Evolutionary conservation across 495 filamentous ascomycete genomes (phyloP), one percentile per base, ranked within the genome.

Genomic region (Lasiosphaeria ovina): DNA sequence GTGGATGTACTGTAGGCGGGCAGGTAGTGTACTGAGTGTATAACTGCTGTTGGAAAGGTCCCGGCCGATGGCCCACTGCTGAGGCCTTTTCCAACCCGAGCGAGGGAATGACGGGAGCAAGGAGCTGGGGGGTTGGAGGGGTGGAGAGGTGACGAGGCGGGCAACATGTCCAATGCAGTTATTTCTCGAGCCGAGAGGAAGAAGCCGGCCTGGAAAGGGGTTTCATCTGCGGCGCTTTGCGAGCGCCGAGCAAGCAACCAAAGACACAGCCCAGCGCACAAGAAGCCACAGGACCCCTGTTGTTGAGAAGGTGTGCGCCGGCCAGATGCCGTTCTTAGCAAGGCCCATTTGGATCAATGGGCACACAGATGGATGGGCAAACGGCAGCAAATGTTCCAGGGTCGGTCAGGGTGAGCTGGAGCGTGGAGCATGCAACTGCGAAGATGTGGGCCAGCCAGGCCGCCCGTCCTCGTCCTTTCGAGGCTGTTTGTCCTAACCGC

Each of bases 251-350:
- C 31, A 59, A 17, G 35, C 32, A 42, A 42, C 33, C 47, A 38
- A 16, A 57, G 44, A 35, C 32, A 58, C 45, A 58, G 12, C 24
- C 44, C 44, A n/a, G 16, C 44, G 7, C 12, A 47, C 12, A 5
- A 47, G 7, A 8, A 42, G 7, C 14, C 44, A n/a, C 2, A 51
- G 38, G 59, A 55, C 52, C 52, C 58, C 52, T 56, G 58, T 48
- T 8, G 31, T 36, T 14, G n/a, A 35, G 48, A 24, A 24, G 24
- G 8, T 47, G 52, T 9, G 59, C 53, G 59, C 42, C 38, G 58
- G 58, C 58, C 40, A 36, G 31, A 51, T 56, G 45, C 55, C 59
- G 59, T 40, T 50, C 8, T 60, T 60, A 33, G 44, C 32, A 60
- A 60, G 58, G 58, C 51, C 58, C 34, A 32, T 55, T 35, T 5